These are phyloP conservation scores for Cryptococcus sp. DNA, from an alignment of 1,284 basidiomycete genomes.

Conservation along the genomic window DNA sequence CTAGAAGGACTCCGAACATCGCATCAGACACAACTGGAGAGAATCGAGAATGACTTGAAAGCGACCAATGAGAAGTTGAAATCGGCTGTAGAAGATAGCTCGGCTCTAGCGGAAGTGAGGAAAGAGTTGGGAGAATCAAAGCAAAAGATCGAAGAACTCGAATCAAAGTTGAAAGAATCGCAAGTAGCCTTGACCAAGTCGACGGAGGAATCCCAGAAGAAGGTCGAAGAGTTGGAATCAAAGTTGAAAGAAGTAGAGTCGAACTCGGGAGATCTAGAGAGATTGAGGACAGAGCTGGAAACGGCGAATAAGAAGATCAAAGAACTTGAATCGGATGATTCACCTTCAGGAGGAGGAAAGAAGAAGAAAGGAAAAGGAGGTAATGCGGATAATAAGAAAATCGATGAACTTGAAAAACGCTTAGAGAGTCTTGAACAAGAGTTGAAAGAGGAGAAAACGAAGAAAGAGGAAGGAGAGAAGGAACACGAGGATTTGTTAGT, in stretches of 20 bases:
- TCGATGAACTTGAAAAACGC: constrained; percentile 39
- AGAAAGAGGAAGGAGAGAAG: constrained; percentile 75
- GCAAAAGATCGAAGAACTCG: constrained; percentile 15
- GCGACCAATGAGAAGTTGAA: neutral
- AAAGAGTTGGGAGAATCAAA: constrained; percentile 27
- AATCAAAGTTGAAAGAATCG: constrained; percentile 5
- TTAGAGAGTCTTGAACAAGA: constrained; percentile 38
- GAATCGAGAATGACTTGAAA: constrained; percentile 5
- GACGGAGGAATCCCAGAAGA: constrained; percentile 8
- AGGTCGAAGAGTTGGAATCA: constrained; percentile 5
- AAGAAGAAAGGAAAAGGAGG: constrained; percentile 14
- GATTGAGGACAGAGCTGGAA: constrained; percentile 12
- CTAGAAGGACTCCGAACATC: constrained; percentile 27
- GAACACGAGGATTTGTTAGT: constrained; percentile 94
- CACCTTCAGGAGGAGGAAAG: constrained; percentile 14
- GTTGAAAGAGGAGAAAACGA: constrained; percentile 58
- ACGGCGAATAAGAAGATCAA: constrained; percentile 6
- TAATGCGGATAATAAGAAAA: constrained; percentile 11
- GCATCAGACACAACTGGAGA: constrained; percentile 22
- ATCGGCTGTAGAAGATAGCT: constrained; percentile 12
- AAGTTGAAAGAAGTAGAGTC: constrained; percentile 8
- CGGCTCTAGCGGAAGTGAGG: constrained; percentile 22
- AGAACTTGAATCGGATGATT: constrained; percentile 10
- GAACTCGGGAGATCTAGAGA: too few species aligned
- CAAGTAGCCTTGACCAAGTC: neutral